phyloP scores from a whole-genome alignment of 768 basidiomycete species.

The Tubosaeta brunneosetosa region DNA sequence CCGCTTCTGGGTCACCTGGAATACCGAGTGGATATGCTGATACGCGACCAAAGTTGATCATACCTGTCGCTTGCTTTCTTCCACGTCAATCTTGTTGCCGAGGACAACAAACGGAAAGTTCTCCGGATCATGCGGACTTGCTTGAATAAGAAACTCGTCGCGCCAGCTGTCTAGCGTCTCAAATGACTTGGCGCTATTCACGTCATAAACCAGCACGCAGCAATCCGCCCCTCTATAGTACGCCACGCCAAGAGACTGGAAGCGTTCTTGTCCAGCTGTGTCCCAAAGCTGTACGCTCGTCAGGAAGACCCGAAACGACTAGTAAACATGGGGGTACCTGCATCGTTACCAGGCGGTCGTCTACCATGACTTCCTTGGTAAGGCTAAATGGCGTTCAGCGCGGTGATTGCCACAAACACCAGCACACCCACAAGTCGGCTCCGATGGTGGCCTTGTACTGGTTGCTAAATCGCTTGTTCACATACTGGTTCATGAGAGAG shows the following conservation, averaged over 20 bases:
- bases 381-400: constrained; percentile 46
- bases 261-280: constrained; percentile 98
- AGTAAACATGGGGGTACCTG: constrained; percentile 55
- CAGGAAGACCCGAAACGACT: neutral
- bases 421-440: constrained; percentile 79
- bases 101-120: constrained; percentile 99
- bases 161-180: constrained; percentile 99
- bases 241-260: constrained; percentile 97
- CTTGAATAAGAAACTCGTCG: constrained; percentile 98
- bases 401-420: constrained; percentile 6
- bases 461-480: constrained; percentile 99
- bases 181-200: constrained; percentile 97
- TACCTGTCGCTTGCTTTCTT: constrained; percentile 97
- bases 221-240: constrained; percentile 99
- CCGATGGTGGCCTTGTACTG: constrained; percentile 99
- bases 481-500: constrained; percentile 99
- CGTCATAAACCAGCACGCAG: constrained; percentile 98
- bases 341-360: constrained; percentile 97
- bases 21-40: neutral
- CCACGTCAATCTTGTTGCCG: constrained; percentile 99
- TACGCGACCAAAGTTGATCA: constrained; percentile 14
- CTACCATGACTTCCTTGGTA: constrained; percentile 98
- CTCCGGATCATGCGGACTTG: constrained; percentile 97
- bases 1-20: constrained; percentile 95
- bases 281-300: constrained; percentile 83